These are phyloP conservation scores for Trichoderma koningiopsis DNA, from an alignment of 2,329 filamentous ascomycete genomes.

Conservation along the genomic window DNA sequence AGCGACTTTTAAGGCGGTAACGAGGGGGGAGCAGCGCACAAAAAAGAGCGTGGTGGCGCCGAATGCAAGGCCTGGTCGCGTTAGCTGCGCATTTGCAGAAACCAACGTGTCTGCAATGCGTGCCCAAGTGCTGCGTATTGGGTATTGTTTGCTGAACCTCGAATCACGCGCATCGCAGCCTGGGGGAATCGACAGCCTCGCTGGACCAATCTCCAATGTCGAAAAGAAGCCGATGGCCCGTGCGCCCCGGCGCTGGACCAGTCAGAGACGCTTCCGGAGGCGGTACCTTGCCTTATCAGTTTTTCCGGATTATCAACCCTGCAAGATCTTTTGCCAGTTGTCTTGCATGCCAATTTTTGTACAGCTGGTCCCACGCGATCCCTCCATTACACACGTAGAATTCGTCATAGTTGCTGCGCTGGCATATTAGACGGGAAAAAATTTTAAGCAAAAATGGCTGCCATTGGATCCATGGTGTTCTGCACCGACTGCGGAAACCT, in stretches of 20 bases:
- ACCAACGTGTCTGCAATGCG: slow-evolving; percentile 13
- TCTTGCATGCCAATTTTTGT: slow-evolving; percentile 34
- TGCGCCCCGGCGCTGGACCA: slow-evolving; percentile 15
- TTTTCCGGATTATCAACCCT: slow-evolving; percentile 35
- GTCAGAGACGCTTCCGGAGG: slow-evolving; percentile 32
- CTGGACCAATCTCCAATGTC: slow-evolving; percentile 21
- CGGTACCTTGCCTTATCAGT: slow-evolving; percentile 32
- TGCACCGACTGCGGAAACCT: slow-evolving; percentile 92
- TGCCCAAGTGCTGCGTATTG: slow-evolving; percentile 17
- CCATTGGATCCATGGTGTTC: slow-evolving; percentile 88
- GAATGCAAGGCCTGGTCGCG: neutral
- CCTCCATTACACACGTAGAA: slow-evolving; percentile 18
- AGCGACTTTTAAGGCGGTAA: neutral
- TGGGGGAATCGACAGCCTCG: slow-evolving; percentile 30
- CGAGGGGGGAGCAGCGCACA: neutral
- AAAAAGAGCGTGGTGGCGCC: neutral
- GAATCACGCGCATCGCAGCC: slow-evolving; percentile 25
- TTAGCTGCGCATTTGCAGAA: slow-evolving; percentile 3
- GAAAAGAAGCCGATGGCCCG: slow-evolving; percentile 11
- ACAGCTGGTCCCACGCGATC: slow-evolving; percentile 25
- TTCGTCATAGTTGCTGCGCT: slow-evolving; percentile 19
- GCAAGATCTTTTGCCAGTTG: slow-evolving; percentile 25
- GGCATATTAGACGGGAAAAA: slow-evolving; percentile 1
- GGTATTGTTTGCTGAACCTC: slow-evolving; percentile 19
- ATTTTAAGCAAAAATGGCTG: slow-evolving; percentile 64